Evolutionary conservation across 78 protist species (phyloP), one percentile per base, ranked within the genome.

Genomic region (Guillardia theta): DNA sequence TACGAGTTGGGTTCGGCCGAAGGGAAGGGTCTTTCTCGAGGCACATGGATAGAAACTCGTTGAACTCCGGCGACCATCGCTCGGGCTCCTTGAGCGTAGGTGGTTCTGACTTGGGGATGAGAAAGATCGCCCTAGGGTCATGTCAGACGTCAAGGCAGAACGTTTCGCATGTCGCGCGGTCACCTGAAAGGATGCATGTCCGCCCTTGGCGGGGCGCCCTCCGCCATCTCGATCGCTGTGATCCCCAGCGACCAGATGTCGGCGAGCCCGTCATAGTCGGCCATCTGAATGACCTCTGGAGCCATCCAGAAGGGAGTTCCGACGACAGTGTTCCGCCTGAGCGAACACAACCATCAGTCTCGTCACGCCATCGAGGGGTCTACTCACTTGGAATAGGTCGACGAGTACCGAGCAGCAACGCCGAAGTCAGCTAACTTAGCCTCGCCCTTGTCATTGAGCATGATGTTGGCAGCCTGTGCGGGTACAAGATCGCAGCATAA

Each of bases 1-100:
- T n/a, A n/a, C n/a, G n/a, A n/a, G n/a, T n/a, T n/a, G n/a, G n/a
- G n/a, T n/a, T n/a, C n/a, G n/a, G n/a, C n/a, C n/a, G n/a, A n/a
- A n/a, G n/a, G n/a, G n/a, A n/a, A n/a, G n/a, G 97, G 48, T 97
- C 97, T 78, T 96, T 97, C 10, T 50, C 39, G 36, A 98, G 97
- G 64, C 98, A 97, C 24, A 54, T 39, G 4, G 94, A 92, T 4
- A 97, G 19, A 33, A 98, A 97, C 87, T 96, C 97, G 33, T 96
- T 58, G 77, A 98, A 97, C 22, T 77, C 83, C 5, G 88, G 88
- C 33, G 98, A 95, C 96, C 95, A 96, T 47, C 92, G 88, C 62
- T 95, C 94, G 39, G 96, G 95, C 47, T 95, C 53, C 0, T 83
- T 22, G 39, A 97, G 88, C 64, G 95, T 96, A 15, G 98, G 97